These are phyloP conservation scores for Skeletonema marinoi DNA, from an alignment of 108 stramenopile species.

Conservation along the genomic window DNA sequence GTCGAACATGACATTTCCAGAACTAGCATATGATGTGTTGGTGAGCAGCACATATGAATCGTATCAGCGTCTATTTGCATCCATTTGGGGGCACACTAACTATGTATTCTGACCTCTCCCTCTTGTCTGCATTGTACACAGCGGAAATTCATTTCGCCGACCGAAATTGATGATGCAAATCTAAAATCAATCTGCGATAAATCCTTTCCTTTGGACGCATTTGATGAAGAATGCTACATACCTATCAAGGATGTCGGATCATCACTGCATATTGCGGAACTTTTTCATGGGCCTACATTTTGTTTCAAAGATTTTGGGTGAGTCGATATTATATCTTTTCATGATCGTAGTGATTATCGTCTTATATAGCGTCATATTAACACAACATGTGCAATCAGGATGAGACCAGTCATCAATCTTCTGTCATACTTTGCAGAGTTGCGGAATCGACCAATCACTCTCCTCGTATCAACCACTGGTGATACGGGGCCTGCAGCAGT, in stretches of 20 bases:
- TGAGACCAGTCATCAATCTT: conserved; percentile 67
- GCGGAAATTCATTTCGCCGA: conserved; percentile 56
- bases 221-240: conserved; percentile 39
- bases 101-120: too few species aligned
- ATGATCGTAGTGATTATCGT: not conserved
- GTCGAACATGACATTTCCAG: conserved; percentile 58
- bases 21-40: conserved; percentile 62
- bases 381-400: conserved; percentile 12
- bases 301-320: conserved; percentile 93
- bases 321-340: conserved; percentile 8
- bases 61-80: too few species aligned
- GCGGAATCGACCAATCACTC: conserved; percentile 53
- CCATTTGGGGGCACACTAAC: too few species aligned
- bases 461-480: conserved; percentile 84
- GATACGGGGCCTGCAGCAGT: conserved; percentile 95
- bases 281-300: conserved; percentile 92
- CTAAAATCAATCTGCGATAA: conserved; percentile 49
- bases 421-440: conserved; percentile 66
- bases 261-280: conserved; percentile 68
- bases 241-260: conserved; percentile 46
- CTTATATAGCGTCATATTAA: not conserved
- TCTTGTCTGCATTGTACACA: not conserved
- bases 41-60: not conserved
- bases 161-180: conserved; percentile 52
- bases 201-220: conserved; percentile 52